Evolutionary conservation across 352 stramenopile species (phyloP), one percentile per base, ranked within the genome.

Genomic region (Phytopythium ostracodes): DNA sequence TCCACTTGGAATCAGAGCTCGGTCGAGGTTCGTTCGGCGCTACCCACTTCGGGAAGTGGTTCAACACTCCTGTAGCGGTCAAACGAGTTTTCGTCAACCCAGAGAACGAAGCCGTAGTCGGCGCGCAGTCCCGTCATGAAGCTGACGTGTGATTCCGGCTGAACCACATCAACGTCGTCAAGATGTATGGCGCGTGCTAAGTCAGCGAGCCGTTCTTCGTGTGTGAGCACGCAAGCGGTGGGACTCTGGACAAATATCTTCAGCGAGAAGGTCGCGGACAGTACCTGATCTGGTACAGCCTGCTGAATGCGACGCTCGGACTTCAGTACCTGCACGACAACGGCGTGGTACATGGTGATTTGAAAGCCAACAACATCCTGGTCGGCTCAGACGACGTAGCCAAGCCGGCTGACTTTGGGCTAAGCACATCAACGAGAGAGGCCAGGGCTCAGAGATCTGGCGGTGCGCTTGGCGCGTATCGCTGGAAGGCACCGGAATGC

Each of bases 321-420:
- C n/a, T n/a, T n/a, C n/a, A n/a, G n/a, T n/a, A n/a, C n/a, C n/a
- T n/a, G n/a, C n/a, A n/a, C n/a, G n/a, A n/a, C n/a, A n/a, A n/a
- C n/a, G n/a, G n/a, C n/a, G n/a, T n/a, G n/a, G n/a, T n/a, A n/a
- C n/a, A n/a, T n/a, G n/a, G n/a, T n/a, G n/a, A n/a, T n/a, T n/a
- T n/a, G n/a, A 74, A 77, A 53, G 71, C 63, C 18, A 69, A 73
- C 63, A 77, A 77, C 51, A 72, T 77, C 47, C 60, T 77, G 31
- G 67, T 77, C n/a, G 59, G 56, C 50, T 54, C 60, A 31, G 66
- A 77, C 56, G 66, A 58, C 18, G 71, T 62, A 17, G 66, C 58
- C 22, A 74, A 72, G 42, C 60, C 74, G 18, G 70, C 70, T 1
- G 70, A 77, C 51, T 77, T 77, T 66, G 70, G 70, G 2, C 51